Conservation (phyloP, 2,329 filamentous ascomycete genomes). For the Trichoderma sp. region DNA sequence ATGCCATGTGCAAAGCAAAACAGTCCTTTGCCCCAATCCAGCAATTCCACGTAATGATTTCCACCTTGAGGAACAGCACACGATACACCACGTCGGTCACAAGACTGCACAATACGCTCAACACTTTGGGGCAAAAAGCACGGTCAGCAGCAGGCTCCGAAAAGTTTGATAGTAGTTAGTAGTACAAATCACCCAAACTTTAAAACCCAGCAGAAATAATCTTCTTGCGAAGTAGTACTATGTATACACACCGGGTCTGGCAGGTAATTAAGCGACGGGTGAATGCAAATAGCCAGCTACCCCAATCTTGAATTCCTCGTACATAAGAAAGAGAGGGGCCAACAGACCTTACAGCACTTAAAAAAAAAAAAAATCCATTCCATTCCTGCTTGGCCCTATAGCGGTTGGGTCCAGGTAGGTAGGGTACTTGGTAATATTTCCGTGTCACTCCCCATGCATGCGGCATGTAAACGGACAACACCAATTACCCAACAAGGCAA, state of each 20-base stretch:
- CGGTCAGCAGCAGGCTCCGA: background rate
- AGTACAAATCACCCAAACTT: background rate
- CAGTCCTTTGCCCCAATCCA: conserved; percentile 2
- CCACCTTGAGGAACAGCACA: background rate
- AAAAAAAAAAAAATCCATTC: background rate
- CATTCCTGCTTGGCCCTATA: background rate
- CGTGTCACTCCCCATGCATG: background rate
- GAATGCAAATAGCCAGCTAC: background rate
- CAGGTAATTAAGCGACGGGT: background rate
- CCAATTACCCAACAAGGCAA: background rate
- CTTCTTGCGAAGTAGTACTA: too few species aligned
- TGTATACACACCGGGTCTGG: background rate
- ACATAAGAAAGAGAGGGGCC: background rate
- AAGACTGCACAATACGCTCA: background rate
- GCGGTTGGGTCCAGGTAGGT: too few species aligned
- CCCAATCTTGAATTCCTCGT: background rate
- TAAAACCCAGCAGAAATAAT: background rate
- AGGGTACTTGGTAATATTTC: background rate
- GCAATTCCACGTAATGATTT: background rate
- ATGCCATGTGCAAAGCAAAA: background rate
- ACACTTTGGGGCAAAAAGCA: background rate
- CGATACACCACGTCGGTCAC: background rate
- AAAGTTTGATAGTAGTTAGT: too few species aligned
- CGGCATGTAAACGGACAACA: background rate
- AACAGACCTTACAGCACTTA: background rate